These are phyloP conservation scores for Cystobasidiaceae sp. DNA, from an alignment of 1,284 basidiomycete species.

Conservation along the genomic window DNA sequence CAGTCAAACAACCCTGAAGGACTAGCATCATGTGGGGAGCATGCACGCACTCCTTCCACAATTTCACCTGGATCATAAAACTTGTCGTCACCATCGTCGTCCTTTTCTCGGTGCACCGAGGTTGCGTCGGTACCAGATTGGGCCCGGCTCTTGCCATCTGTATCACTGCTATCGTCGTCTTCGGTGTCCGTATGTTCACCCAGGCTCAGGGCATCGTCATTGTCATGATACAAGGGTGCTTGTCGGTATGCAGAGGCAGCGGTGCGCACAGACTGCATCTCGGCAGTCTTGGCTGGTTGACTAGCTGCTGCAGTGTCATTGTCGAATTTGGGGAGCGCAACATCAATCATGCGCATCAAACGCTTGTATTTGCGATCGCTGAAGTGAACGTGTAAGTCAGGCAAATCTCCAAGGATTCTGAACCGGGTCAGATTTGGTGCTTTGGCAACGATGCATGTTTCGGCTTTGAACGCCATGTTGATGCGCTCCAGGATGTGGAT, in stretches of 20 bases:
- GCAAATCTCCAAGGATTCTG: conserved; percentile 87
- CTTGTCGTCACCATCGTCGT: conserved; percentile 53
- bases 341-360: conserved; percentile 87
- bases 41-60: conserved; percentile 54
- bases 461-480: conserved; percentile 82
- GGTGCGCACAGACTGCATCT: not conserved
- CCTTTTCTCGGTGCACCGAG: conserved; percentile 2
- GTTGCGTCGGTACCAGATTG: conserved; percentile 24
- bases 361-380: conserved; percentile 87
- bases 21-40: not conserved
- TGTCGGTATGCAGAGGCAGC: not conserved
- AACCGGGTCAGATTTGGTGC: conserved; percentile 80
- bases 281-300: not conserved
- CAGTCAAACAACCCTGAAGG: not conserved
- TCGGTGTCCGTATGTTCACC: conserved; percentile 65
- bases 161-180: conserved; percentile 57
- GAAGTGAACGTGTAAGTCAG: conserved; percentile 83
- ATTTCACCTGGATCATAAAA: conserved; percentile 74
- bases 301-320: conserved; percentile 36
- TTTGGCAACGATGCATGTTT: conserved; percentile 88
- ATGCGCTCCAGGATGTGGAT: conserved; percentile 90
- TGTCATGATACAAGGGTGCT: conserved; percentile 22
- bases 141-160: conserved; percentile 44
- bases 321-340: conserved; percentile 77
- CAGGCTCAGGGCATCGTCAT: conserved; percentile 26